phyloP scores from a whole-genome alignment of 306 rosid genomes.

The Pyrus communis region DNA sequence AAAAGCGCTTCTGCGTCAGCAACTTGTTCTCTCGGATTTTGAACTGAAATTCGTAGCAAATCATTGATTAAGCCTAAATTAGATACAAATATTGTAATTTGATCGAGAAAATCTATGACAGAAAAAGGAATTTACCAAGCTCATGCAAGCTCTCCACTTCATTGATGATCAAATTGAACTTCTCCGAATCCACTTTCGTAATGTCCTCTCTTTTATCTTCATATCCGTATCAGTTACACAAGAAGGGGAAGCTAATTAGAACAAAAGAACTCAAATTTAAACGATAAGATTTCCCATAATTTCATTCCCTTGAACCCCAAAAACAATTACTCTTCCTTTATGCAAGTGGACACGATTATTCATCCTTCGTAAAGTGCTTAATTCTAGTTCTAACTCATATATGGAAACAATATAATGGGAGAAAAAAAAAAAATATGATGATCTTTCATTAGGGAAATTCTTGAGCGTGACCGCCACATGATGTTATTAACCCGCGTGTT shows the following conservation, averaged over 20 bases:
- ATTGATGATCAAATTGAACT: constrained; percentile 40
- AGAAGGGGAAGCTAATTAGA: not conserved
- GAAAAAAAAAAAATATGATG: not conserved
- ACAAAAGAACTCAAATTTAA: not conserved
- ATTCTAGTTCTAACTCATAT: not conserved
- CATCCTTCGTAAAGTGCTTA: too few species aligned
- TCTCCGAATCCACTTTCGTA: constrained; percentile 36
- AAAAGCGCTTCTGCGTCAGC: constrained; percentile 85
- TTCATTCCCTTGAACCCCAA: not conserved
- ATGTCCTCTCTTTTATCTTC: constrained; percentile 71
- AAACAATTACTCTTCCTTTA: not conserved
- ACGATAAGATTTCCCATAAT: not conserved
- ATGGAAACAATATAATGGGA: not conserved
- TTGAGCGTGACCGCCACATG: too few species aligned
- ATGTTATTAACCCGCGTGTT: too few species aligned
- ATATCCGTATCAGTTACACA: not conserved
- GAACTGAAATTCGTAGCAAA: constrained; percentile 35
- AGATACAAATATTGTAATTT: not conserved
- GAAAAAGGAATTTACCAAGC: constrained; percentile 33
- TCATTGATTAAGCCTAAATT: not conserved
- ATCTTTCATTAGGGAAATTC: too few species aligned
- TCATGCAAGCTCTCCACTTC: constrained; percentile 69
- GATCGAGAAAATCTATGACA: not conserved
- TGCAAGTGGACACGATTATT: not conserved
- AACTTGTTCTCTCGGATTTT: constrained; percentile 82